Evolutionary conservation across 768 basidiomycete species (phyloP), one percentile per base, ranked within the genome.

Genomic region (Neoboletus magnificus): DNA sequence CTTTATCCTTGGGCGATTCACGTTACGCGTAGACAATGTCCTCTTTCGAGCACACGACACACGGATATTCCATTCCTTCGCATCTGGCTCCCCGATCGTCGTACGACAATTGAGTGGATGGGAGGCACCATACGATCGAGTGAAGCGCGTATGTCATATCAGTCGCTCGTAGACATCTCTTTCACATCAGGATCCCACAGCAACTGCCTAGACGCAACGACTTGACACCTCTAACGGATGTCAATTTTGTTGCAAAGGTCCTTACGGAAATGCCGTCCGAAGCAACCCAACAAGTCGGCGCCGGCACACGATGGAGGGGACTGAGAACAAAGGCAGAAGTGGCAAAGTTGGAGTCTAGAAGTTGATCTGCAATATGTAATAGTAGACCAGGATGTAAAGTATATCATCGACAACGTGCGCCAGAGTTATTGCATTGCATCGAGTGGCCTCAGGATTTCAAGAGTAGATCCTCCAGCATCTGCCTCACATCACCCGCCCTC

Each of bases 21-120:
- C 89, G n/a, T 79, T 99, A 6, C 85, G 97, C 23, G 94, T 99
- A 46, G 97, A 99, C 68, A 83, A 88, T 52, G 96, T 99, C 43
- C 83, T 98, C 46, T 98, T 98, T 74, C 82, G 97, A 41, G 82
- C 83, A 36, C 85, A 82, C 62, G 97, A 99, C 65, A 94, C 94
- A 0, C 81, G 97, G 40, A 76, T 97, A 46, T 99, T 91, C 65
- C 91, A 96, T 68, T 86, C 87, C 0, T 93, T 98, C 60, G 67
- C 78, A 0, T 81, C 84, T 0, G 64, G 71, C 10, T 80, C 83
- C 8, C 82, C 84, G 1, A 66, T 82, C 32, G 68, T 98, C 39
- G 79, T 98, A 5, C 81, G 91, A 39, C 94, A 98, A 69, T 76
- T 80, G 20, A 85, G 83, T 52, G 97, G 96, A 5, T 92, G 94